Conservation (phyloP, 257 asterid genomes). For the Rauvolfia tetraphylla region DNA sequence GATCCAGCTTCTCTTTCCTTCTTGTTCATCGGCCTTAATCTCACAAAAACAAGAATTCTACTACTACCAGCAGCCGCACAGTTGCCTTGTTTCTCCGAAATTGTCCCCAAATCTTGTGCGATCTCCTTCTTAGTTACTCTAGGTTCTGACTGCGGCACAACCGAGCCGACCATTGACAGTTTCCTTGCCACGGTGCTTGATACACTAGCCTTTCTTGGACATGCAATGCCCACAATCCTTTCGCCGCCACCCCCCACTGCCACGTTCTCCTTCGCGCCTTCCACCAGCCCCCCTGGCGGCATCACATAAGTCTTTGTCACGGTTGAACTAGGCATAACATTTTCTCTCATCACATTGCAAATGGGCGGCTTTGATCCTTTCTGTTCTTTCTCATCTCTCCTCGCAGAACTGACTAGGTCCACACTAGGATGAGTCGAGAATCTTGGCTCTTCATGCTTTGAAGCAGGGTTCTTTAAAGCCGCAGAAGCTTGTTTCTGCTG, state of each 20-base stretch:
- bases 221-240: constrained; percentile 26
- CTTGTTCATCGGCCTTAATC: constrained; percentile 56
- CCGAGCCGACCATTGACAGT: constrained; percentile 34
- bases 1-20: constrained; percentile 61
- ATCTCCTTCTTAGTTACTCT: constrained; percentile 26
- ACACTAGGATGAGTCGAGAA: constrained; percentile 47
- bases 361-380: constrained; percentile 22
- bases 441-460: constrained; percentile 30
- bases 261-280: constrained; percentile 42
- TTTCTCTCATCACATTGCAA: constrained; percentile 38
- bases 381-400: constrained; percentile 18
- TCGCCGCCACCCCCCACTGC: constrained; percentile 22
- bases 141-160: constrained; percentile 27
- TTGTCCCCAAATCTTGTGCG: constrained; percentile 29
- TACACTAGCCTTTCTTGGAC: constrained; percentile 30
- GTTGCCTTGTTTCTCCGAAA: constrained; percentile 21
- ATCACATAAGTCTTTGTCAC: constrained; percentile 21
- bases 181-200: constrained; percentile 38
- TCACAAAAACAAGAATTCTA: constrained; percentile 64
- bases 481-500: constrained; percentile 48
- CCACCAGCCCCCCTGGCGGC: constrained; percentile 27
- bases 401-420: constrained; percentile 31
- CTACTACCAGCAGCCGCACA: constrained; percentile 24
- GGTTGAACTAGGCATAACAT: constrained; percentile 23
- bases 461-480: constrained; percentile 31